phyloP scores from a whole-genome alignment of 208 protist genomes.

The Tritrichomonas musculus region DNA sequence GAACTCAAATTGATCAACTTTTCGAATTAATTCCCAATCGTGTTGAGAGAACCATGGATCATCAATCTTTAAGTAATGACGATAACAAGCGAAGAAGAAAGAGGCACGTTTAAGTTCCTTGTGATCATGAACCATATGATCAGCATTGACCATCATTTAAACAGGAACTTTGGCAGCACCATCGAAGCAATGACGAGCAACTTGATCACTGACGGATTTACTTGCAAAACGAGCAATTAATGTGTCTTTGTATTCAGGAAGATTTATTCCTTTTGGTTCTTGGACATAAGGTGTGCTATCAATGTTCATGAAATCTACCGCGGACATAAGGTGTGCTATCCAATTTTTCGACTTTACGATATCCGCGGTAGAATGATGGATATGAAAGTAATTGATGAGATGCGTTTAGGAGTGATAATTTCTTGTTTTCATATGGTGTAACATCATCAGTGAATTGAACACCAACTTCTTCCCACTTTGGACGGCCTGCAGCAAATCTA shows the following conservation, averaged over 20 bases:
- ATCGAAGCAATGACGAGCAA: conserved; percentile 31
- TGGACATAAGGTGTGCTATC: conserved; percentile 17
- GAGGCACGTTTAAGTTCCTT: neutral
- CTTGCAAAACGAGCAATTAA: conserved; percentile 35
- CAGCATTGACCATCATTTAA: neutral
- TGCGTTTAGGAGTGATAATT: conserved; percentile 37
- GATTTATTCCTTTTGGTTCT: neutral
- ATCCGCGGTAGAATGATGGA: neutral
- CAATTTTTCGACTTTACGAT: neutral
- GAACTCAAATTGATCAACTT: neutral
- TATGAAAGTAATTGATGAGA: conserved; percentile 36
- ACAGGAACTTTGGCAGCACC: conserved; percentile 26
- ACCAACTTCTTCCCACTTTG: conserved; percentile 36
- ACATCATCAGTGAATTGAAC: conserved; percentile 36
- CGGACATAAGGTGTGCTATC: neutral
- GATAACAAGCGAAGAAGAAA: neutral
- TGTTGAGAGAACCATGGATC: neutral
- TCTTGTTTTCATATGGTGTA: conserved; percentile 34
- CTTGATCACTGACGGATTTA: neutral
- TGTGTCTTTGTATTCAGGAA: conserved; percentile 21
- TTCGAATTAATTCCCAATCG: neutral
- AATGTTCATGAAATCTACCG: neutral
- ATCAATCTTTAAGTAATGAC: neutral
- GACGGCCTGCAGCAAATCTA: conserved; percentile 37
- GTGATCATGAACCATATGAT: neutral